Percentiles rank a stretch among this genome's conserved stretches.
phyloP scores from a whole-genome alignment of 495 filamentous ascomycete species.

The Neurospora discreta region DNA sequence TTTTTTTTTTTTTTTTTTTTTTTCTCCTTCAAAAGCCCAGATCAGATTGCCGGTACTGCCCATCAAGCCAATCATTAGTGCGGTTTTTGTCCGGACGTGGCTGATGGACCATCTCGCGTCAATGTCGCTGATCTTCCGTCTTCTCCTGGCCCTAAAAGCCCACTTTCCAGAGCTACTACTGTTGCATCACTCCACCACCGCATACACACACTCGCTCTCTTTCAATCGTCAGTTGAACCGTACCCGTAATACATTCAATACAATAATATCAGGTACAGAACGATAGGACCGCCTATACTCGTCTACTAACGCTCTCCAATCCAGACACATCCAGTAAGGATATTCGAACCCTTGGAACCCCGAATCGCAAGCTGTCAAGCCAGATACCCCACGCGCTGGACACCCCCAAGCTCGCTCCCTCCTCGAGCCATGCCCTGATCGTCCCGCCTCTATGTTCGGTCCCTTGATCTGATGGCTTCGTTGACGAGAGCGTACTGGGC shows the following conservation, averaged over 20 bases:
- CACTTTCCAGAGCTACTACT: not conserved
- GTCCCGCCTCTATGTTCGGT: not conserved
- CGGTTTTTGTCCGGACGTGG: not conserved
- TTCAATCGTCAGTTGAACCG: not conserved
- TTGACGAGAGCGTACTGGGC: not conserved
- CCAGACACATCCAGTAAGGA: not conserved
- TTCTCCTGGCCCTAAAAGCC: not conserved
- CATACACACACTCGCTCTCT: not conserved
- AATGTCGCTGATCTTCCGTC: not conserved
- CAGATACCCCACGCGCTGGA: too few relatives aligned
- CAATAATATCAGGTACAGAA: not conserved
- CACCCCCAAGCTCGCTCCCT: too few relatives aligned
- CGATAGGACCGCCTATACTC: not conserved
- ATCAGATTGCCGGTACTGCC: not conserved
- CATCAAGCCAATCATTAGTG: not conserved
- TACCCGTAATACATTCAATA: not conserved
- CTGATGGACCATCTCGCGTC: not conserved
- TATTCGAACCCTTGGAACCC: not conserved
- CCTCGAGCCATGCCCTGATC: not conserved
- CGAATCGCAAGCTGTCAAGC: not conserved
- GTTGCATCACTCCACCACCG: not conserved
- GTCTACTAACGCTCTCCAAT: not conserved
- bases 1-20: not conserved
- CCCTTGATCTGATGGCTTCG: not conserved
- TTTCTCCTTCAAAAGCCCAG: not conserved